A percentile compares a stretch with the other conserved stretches of the same genome.
phyloP scores from a whole-genome alignment of 2,329 filamentous ascomycete species.

The Aulographum hederae region DNA sequence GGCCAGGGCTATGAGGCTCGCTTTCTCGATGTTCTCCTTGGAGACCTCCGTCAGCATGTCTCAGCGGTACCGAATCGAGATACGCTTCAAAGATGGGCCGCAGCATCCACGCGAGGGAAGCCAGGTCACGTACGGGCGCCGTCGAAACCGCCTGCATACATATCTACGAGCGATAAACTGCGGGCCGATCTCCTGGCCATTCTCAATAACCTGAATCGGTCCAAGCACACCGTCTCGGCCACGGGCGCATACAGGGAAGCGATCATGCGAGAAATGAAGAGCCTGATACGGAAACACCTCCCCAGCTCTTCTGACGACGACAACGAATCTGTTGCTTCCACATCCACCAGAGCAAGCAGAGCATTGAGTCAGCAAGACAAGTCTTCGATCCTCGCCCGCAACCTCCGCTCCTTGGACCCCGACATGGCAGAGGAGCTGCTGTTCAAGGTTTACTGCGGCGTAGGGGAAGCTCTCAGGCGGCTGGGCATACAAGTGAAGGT shows the following conservation, averaged over 20 bases:
- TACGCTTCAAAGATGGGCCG: conserved; percentile 72
- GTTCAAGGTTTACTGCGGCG: conserved; percentile 64
- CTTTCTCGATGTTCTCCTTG: conserved; percentile 61
- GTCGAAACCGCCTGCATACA: conserved; percentile 59
- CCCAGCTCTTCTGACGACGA: conserved; percentile 93
- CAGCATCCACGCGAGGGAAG: conserved; percentile 52
- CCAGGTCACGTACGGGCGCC: conserved; percentile 48
- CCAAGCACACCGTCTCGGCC: conserved; percentile 62
- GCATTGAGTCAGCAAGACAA: conserved; percentile 64
- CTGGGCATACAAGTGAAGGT: conserved; percentile 86
- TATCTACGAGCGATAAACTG: conserved; percentile 52
- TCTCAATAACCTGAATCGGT: conserved; percentile 63
- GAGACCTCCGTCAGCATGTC: conserved; percentile 65
- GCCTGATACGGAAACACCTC: conserved; percentile 64
- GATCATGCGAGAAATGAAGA: conserved; percentile 70
- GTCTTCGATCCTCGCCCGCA: conserved; percentile 71
- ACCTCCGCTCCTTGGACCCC: conserved; percentile 65
- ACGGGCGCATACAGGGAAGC: conserved; percentile 72
- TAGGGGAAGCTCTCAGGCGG: conserved; percentile 72
- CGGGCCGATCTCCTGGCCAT: conserved; percentile 51
- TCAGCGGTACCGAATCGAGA: conserved; percentile 51
- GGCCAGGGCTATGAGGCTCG: conserved; percentile 72
- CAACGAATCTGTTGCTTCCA: conserved; percentile 71
- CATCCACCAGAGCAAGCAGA: conserved; percentile 56
- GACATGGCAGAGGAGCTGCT: conserved; percentile 74